Evolutionary conservation across 805 yeast genomes (phyloP), one percentile per base, ranked within the genome.

Genomic region (Candida sithepensis): DNA sequence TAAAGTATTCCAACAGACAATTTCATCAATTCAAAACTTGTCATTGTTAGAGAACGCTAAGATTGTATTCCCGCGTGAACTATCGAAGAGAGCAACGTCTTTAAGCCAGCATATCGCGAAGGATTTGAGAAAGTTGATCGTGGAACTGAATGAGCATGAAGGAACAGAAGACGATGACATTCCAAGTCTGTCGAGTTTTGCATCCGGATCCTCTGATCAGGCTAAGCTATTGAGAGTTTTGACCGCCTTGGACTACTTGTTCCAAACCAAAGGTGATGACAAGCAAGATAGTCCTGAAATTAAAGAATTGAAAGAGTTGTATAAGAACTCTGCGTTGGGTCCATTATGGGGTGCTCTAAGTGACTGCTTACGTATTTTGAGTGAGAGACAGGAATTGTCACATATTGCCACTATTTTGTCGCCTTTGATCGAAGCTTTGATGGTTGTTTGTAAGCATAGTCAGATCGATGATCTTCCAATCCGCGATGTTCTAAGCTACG

Each of bases 381-480:
- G 84, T 58, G 81, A 77, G 20, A 76, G 78, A 37, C 73, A 77
- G 14, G 71, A 72, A 14, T 67, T 84, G 53, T 69, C 78, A 20
- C 81, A 81, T 41, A 79, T 88, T 40, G 90, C 96, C 0, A 85
- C 96, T 1, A 84, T 88, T 1, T 67, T 91, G 21, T 71, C 92
- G 21, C 97, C 98, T 0, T 66, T 90, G 51, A 88, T 92, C 51
- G 99, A 92, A 63, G 83, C 96, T 0, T 72, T 94, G 47, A 89
- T 94, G 96, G 96, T 92, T 43, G 94, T 94, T n/a, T 90, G 96
- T 67, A 91, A 91, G 60, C 95, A 88, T 59, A 80, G 88, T 55
- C 78, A 78, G 51, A 83, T 81, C 37, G 77, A 75, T 58, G 84
- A 78, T 44, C 67, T 75, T 47, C 83, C 72, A 52, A 69, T 74